Evolutionary conservation across 805 yeast species (phyloP), one percentile per base, ranked within the genome.

Genomic region (Yamadazyma tumulicola): DNA sequence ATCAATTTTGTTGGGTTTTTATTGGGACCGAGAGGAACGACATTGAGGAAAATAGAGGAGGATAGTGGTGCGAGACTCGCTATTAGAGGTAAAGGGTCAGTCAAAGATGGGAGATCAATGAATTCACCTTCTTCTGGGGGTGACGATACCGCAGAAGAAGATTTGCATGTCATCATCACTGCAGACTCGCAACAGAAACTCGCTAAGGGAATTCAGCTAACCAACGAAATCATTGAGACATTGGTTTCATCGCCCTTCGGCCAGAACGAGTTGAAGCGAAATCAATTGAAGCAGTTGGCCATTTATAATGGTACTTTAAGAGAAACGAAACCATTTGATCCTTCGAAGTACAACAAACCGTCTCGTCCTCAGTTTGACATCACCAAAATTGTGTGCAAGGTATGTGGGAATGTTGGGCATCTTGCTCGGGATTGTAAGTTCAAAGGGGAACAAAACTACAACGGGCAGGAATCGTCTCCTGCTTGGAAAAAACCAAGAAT

Each of bases 11-110:
- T 93, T 34, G 99, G 99, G 0, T 68, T 84, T 34, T 61, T 93
- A 14, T 59, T 93, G 32, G 99, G 99, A 0, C 98, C 99, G 20
- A 79, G 99, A 67, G 99, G 97, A 16, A 82, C 84, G 48, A 91
- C 96, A 0, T 61, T 91, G 48, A 76, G 85, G 41, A 76, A 77
- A 47, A 62, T 94, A 58, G 95, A 91, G 54, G 79, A 76, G 19
- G 79, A 82, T 32, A 81, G 95, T 25, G 96, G 96, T 1, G 96
- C 97, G 12, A 77, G 74, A 45, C 82, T 93, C 39, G 94, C 89
- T 3, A 85, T 93, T 32, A 71, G 99, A 47, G 99, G 99, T 18
- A 80, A 84, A 47, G 99, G 99, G 0, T 89, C 97, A 1, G 95
- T 88, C 13, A 91, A 91, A 52, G 95, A 86, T 52, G 97, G 97